Percentiles rank a stretch among this genome's conserved stretches.
Conservation (phyloP, 306 rosid species). For the Quercus aquifolioides region DNA sequence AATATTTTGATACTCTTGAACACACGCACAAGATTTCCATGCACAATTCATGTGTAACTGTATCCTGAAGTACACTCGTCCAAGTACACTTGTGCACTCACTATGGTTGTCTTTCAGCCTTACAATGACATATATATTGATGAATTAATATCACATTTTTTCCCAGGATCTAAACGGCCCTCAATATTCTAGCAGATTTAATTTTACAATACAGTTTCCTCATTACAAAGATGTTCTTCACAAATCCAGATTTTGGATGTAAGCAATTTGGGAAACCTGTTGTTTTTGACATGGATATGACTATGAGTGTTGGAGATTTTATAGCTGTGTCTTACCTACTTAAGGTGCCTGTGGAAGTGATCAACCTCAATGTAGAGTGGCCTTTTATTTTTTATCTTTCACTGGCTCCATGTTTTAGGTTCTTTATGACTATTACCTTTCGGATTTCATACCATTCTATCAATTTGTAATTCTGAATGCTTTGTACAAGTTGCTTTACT, state of each 20-base stretch:
- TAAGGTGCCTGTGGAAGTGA: conserved; percentile 71
- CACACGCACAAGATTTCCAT: too few relatives aligned
- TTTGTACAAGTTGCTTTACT: too few relatives aligned
- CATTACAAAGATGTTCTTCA: conserved; percentile 56
- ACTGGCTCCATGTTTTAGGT: too few relatives aligned
- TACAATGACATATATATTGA: conserved; percentile 4
- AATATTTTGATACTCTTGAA: too few relatives aligned
- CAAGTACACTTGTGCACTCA: too few relatives aligned
- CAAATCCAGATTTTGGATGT: conserved; percentile 52
- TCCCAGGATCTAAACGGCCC: conserved; percentile 42
- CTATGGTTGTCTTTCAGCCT: background rate
- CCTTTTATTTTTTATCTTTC: background rate
- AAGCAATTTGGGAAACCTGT: conserved; percentile 63
- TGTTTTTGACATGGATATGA: conserved; percentile 82
- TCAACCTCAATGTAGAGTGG: conserved; percentile 64
- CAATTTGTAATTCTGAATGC: too few relatives aligned
- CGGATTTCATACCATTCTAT: background rate
- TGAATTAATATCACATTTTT: background rate
- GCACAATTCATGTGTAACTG: too few relatives aligned
- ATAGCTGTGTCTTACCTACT: conserved; percentile 71
- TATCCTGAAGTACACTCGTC: too few relatives aligned
- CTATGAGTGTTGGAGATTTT: conserved; percentile 87
- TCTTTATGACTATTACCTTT: background rate
- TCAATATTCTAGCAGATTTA: conserved; percentile 58
- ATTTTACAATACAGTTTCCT: conserved; percentile 76